Evolutionary conservation across 2,329 filamentous ascomycete species (phyloP).

Genomic region (Daldinia sp.): DNA sequence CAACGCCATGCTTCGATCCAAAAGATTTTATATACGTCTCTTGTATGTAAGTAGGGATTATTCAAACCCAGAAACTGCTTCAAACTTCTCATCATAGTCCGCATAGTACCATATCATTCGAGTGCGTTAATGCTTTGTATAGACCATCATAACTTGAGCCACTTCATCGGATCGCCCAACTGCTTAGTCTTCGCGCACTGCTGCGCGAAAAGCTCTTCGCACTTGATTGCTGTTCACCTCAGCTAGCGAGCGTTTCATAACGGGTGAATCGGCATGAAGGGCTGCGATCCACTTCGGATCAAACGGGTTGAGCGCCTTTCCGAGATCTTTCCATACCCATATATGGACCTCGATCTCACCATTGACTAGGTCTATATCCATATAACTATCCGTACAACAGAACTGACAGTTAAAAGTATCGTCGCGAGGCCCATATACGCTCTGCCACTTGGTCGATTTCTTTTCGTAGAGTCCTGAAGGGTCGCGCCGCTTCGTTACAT

Average conservation of each 20-base stretch:
- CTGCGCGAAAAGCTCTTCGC: slow-evolving; percentile 4
- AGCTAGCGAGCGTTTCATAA: slow-evolving; percentile 5
- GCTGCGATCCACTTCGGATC: slow-evolving; percentile 34
- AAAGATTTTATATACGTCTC: too few species aligned
- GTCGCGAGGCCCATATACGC: slow-evolving; percentile 20
- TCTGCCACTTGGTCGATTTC: slow-evolving; percentile 15
- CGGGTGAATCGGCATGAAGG: slow-evolving; percentile 13
- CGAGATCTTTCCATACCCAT: slow-evolving; percentile 32
- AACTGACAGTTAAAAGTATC: slow-evolving; percentile 20
- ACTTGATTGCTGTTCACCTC: slow-evolving; percentile 1
- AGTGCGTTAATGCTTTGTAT: neutral
- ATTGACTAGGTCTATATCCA: slow-evolving; percentile 27
- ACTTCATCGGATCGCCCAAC: neutral
- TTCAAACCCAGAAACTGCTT: neutral
- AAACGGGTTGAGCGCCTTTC: slow-evolving; percentile 23
- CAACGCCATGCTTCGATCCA: too few species aligned
- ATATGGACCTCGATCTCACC: slow-evolving; percentile 33
- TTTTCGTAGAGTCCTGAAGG: neutral
- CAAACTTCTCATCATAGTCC: neutral
- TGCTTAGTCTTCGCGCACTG: slow-evolving; percentile 9
- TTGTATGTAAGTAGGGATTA: too few species aligned
- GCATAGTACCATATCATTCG: neutral
- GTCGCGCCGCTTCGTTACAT: slow-evolving; percentile 10
- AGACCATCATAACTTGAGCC: neutral
- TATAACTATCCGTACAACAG: slow-evolving; percentile 27